Evolutionary conservation across 2,329 filamentous ascomycete species (phyloP), one percentile per base, ranked within the genome.

Genomic region (Thelonectria blattea): DNA sequence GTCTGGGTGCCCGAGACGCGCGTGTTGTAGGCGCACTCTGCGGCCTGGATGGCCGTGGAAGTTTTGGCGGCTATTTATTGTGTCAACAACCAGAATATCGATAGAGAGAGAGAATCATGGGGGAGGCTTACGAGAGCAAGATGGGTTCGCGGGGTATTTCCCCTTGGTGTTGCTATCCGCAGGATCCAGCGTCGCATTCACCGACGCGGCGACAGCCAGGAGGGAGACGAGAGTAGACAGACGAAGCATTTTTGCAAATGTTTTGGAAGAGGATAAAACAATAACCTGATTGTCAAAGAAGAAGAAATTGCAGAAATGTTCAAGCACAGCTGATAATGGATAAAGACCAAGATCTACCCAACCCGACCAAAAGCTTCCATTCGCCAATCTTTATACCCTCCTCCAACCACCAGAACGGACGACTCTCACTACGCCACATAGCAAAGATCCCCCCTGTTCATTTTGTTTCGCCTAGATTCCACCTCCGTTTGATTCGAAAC

Each of bases 11-110:
- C 68, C 1, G 64, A 64, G 22, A 70, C 68, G 4, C 68, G 68
- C 8, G 68, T 70, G 60, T 70, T 70, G 55, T 69, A 64, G 6
- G 68, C 64, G 14, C 68, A 70, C 42, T 70, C 68, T 49, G 68
- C 68, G 1, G 68, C 68, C 56, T 70, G 68, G 18, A 70, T 70
- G 6, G 66, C 68, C 3, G 61, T 64, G 11, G 68, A 69, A 46
- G 52, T 59, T 47, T 70, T 70, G 37, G 68, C 54, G 22, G 67
- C 68, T 69, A 20, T 24, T 3, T 24, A 22, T 5, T 8, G 2
- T 3, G 0, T 24, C 9, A 10, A 1, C 5, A n/a, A n/a, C n/a
- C n/a, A n/a, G n/a, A n/a, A n/a, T n/a, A n/a, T n/a, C n/a, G n/a
- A n/a, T n/a, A n/a, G n/a, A n/a, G n/a, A n/a, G n/a, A n/a, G n/a